phyloP scores from a whole-genome alignment of 345 rosid genomes.

The Brassica incana region DNA sequence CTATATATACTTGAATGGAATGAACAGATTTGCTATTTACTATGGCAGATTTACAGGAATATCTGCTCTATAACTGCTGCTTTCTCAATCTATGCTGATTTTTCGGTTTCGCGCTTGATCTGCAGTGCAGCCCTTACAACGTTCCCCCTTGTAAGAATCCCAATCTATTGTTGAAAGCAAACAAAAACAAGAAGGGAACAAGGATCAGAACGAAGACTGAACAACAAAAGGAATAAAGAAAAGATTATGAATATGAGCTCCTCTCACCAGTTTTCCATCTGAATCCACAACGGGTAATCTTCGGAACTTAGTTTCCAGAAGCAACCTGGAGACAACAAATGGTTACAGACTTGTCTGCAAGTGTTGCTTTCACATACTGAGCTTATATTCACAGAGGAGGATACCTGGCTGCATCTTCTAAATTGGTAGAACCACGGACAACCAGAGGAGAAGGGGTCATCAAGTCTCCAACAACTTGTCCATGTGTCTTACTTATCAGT shows the following conservation, averaged over 20 bases:
- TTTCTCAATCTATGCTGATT: slow-evolving; percentile 27
- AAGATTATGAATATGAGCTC: not conserved
- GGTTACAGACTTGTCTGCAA: not conserved
- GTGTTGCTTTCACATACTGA: not conserved
- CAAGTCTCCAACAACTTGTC: slow-evolving; percentile 88
- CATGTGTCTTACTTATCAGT: slow-evolving; percentile 69
- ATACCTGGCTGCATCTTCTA: slow-evolving; percentile 92
- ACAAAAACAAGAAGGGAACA: not conserved
- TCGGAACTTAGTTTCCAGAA: slow-evolving; percentile 87
- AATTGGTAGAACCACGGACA: slow-evolving; percentile 70
- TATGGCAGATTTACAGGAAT: slow-evolving; percentile 7
- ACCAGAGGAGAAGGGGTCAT: slow-evolving; percentile 90
- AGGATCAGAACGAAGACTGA: slow-evolving; percentile 1
- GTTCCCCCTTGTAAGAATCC: slow-evolving; percentile 77
- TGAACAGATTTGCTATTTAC: slow-evolving; percentile 28
- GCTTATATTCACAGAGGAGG: not conserved
- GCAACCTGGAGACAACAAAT: slow-evolving; percentile 51
- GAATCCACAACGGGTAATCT: slow-evolving; percentile 82
- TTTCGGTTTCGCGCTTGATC: slow-evolving; percentile 58
- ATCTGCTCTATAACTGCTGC: slow-evolving; percentile 24
- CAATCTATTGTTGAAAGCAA: slow-evolving; percentile 52
- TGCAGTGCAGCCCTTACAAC: slow-evolving; percentile 70
- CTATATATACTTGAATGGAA: slow-evolving; percentile 37
- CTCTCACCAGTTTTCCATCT: slow-evolving; percentile 73
- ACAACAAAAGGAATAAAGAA: not conserved